Evolutionary conservation across 2,329 filamentous ascomycete genomes (phyloP).

Genomic region (Rutstroemia sp.): DNA sequence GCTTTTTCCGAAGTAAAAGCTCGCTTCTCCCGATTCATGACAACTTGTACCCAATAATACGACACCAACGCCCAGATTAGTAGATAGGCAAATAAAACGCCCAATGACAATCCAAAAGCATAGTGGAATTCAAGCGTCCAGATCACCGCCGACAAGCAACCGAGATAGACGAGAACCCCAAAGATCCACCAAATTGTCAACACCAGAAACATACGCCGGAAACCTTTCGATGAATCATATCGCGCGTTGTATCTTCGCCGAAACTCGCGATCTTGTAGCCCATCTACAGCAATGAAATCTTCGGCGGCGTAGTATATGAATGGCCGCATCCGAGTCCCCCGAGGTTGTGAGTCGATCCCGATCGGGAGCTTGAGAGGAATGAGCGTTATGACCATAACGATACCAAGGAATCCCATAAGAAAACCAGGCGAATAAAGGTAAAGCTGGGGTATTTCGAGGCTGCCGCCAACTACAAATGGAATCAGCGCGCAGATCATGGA

Average conservation of each 20-base stretch:
- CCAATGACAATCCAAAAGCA: conserved; percentile 17
- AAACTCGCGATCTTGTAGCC: conserved; percentile 21
- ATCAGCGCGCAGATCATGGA: conserved; percentile 19
- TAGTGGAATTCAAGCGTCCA: conserved; percentile 21
- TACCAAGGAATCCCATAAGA: conserved; percentile 72
- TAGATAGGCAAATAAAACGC: conserved; percentile 17
- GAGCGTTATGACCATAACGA: conserved; percentile 71
- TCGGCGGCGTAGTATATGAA: conserved; percentile 23
- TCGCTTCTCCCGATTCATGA: conserved; percentile 14
- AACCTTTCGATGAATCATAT: conserved; percentile 15
- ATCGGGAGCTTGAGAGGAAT: conserved; percentile 62
- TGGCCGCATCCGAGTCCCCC: conserved; percentile 15
- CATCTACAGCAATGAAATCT: conserved; percentile 23
- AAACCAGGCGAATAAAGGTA: conserved; percentile 60
- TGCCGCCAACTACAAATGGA: conserved; percentile 18
- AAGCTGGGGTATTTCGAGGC: conserved; percentile 14
- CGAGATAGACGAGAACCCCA: conserved; percentile 16
- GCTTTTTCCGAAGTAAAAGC: conserved; percentile 4
- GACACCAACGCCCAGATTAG: conserved; percentile 15
- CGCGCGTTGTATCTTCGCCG: conserved; percentile 18
- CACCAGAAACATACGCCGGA: conserved; percentile 15
- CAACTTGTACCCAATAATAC: conserved; percentile 13
- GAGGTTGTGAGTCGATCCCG: conserved; percentile 20
- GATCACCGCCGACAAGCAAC: conserved; percentile 18
- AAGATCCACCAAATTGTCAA: conserved; percentile 20